Evolutionary conservation across 441 rosid genomes (phyloP).

Genomic region (Syzygium syzygioides): DNA sequence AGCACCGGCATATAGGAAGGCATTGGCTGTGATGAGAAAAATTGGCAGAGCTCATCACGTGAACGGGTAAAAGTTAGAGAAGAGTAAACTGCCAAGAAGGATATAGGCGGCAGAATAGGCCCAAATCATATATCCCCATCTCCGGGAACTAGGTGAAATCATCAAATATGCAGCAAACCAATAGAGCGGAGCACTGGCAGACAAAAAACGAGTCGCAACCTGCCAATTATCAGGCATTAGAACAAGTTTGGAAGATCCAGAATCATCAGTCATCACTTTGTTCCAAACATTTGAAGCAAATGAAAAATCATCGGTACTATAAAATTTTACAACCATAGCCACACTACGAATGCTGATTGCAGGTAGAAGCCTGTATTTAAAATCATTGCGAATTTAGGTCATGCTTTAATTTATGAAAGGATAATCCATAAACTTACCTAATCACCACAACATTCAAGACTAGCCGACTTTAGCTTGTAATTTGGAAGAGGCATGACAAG

Average conservation of each 20-base stretch:
- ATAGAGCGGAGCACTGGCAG: constrained; percentile 79
- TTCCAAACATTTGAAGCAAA: background rate
- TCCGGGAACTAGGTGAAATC: constrained; percentile 25
- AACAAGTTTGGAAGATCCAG: background rate
- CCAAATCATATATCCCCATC: constrained; percentile 69
- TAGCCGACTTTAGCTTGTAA: background rate
- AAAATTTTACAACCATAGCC: background rate
- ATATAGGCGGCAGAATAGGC: constrained; percentile 58
- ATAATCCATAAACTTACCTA: background rate
- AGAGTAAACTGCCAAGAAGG: constrained; percentile 81
- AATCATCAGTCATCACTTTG: background rate
- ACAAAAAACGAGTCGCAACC: constrained; percentile 89
- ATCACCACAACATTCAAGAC: background rate
- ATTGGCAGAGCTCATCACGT: constrained; percentile 33
- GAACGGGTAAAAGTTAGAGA: constrained; percentile 89
- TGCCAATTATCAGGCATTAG: constrained; percentile 23
- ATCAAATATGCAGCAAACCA: constrained; percentile 69
- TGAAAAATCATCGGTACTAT: background rate
- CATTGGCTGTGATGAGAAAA: background rate
- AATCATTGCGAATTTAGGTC: background rate
- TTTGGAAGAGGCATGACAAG: background rate
- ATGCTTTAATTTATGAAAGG: background rate
- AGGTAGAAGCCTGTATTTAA: background rate
- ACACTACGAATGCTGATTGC: background rate
- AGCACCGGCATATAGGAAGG: background rate